Conservation (phyloP, 768 basidiomycete species). For the Termitomyces titanicus region DNA sequence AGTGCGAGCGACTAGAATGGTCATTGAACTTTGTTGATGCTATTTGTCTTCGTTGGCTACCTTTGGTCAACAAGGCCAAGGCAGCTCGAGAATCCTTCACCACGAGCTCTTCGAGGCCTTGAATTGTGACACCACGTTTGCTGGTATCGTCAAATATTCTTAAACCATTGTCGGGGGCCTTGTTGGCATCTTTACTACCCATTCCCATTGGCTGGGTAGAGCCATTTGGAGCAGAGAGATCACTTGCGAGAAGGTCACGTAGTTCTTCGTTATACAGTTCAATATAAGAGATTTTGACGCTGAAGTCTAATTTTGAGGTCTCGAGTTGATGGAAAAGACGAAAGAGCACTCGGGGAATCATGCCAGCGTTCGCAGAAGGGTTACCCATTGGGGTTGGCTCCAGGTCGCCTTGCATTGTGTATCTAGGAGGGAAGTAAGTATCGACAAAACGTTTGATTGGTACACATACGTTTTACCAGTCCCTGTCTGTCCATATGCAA, state of each 20-base stretch:
- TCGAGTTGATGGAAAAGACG: slow-evolving; percentile 89
- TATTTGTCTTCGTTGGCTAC: slow-evolving; percentile 86
- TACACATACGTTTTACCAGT: slow-evolving; percentile 92
- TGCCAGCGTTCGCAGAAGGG: slow-evolving; percentile 86
- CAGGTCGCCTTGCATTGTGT: slow-evolving; percentile 98
- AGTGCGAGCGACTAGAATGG: slow-evolving; percentile 95
- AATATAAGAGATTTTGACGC: slow-evolving; percentile 90
- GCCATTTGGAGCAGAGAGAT: slow-evolving; percentile 67
- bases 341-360: slow-evolving; percentile 93
- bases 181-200: slow-evolving; percentile 46
- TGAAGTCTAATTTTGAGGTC: slow-evolving; percentile 71
- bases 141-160: slow-evolving; percentile 92
- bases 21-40: slow-evolving; percentile 98
- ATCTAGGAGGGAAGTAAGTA: slow-evolving; percentile 34
- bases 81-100: slow-evolving; percentile 85
- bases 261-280: slow-evolving; percentile 99
- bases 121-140: slow-evolving; percentile 89
- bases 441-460: background rate
- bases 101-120: slow-evolving; percentile 87
- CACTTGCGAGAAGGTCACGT: slow-evolving; percentile 83
- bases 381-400: slow-evolving; percentile 79
- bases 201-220: slow-evolving; percentile 78
- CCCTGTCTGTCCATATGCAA: slow-evolving; percentile 98
- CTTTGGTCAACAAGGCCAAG: slow-evolving; percentile 79
- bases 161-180: slow-evolving; percentile 45